Evolutionary conservation across 768 basidiomycete species (phyloP), one percentile per base, ranked within the genome.

Genomic region (Mycena rebaudengoi): DNA sequence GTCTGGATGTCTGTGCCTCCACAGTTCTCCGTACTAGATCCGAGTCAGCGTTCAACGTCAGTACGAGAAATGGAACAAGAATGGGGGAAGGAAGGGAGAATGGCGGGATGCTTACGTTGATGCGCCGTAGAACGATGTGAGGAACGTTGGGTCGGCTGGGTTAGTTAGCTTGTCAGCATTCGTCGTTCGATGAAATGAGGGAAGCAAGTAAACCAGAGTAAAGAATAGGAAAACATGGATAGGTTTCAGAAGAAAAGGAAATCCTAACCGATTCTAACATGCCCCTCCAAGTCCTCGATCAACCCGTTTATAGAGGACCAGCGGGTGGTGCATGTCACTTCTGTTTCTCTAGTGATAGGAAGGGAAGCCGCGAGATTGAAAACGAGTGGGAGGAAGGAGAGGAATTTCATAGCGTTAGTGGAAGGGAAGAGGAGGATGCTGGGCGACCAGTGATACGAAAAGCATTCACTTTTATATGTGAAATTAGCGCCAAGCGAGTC

Each of bases 131-230:
- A 32, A 33, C 5, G 50, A 7, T 12, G 50, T 51, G 6, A 51
- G 50, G 50, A 51, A 51, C 11, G 28, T 51, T 28, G 50, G 50
- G 30, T 51, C 50, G 29, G 26, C 50, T n/a, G n/a, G n/a, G n/a
- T n/a, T n/a, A n/a, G n/a, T n/a, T n/a, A n/a, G n/a, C n/a, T n/a
- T n/a, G n/a, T n/a, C n/a, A n/a, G n/a, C n/a, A n/a, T n/a, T n/a
- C n/a, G n/a, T n/a, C n/a, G n/a, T n/a, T n/a, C n/a, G n/a, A n/a
- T n/a, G n/a, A n/a, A n/a, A n/a, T n/a, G n/a, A n/a, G n/a, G n/a
- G n/a, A n/a, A n/a, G n/a, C n/a, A n/a, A n/a, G n/a, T n/a, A n/a
- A n/a, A n/a, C n/a, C n/a, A n/a, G n/a, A n/a, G n/a, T n/a, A n/a
- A n/a, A n/a, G n/a, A n/a, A n/a, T n/a, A n/a, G n/a, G n/a, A n/a